These are phyloP conservation scores for Sporothrix sp. DNA, from an alignment of 2,329 filamentous ascomycete species.

Conservation along the genomic window DNA sequence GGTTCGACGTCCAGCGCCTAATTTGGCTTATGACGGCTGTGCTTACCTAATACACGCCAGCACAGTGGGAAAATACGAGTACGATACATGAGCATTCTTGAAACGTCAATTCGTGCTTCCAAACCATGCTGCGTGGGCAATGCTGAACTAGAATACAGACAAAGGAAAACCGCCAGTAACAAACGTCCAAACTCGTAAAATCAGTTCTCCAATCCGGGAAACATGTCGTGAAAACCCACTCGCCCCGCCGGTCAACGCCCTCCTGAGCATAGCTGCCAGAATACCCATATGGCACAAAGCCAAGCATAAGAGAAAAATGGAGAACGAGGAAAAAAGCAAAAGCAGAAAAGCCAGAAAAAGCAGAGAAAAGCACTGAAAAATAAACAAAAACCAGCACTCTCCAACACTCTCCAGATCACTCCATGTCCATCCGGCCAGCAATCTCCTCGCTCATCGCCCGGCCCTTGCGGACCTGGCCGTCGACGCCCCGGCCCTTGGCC, in stretches of 20 bases:
- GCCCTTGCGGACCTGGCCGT: conserved; percentile 34
- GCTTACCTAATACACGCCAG: background rate
- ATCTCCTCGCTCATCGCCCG: conserved; percentile 55
- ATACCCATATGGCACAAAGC: too few species aligned
- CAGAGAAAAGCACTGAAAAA: background rate
- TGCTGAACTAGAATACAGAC: background rate
- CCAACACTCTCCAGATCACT: conserved; percentile 21
- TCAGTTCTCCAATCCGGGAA: background rate
- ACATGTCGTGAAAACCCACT: background rate
- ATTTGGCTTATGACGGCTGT: too few species aligned
- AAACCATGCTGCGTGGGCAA: background rate
- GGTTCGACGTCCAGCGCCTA: too few species aligned
- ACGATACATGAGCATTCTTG: background rate
- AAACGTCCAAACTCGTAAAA: background rate
- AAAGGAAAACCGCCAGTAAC: background rate
- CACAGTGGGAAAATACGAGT: background rate
- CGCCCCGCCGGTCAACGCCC: background rate
- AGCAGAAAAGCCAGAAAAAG: background rate
- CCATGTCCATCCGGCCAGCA: conserved; percentile 53
- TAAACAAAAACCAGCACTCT: background rate
- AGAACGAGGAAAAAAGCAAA: background rate
- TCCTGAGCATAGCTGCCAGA: background rate
- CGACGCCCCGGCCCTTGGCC: conserved; percentile 22
- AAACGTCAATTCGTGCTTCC: background rate
- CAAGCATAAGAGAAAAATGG: background rate